phyloP scores from a whole-genome alignment of 164 flowering plant species.

The Macadamia integrifolia region DNA sequence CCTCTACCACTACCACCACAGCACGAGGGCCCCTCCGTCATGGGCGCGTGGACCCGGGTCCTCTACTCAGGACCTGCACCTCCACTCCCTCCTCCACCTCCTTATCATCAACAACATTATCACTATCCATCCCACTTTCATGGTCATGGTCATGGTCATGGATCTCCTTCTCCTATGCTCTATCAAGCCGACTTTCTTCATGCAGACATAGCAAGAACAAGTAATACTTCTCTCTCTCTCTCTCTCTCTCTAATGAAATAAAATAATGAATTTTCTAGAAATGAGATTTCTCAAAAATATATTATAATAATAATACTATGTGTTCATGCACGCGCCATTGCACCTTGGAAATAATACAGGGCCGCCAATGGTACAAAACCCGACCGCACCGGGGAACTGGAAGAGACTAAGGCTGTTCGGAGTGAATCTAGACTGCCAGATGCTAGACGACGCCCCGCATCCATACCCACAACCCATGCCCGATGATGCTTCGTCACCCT shows the following conservation, averaged over 20 bases:
- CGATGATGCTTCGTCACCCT: slow-evolving; percentile 28
- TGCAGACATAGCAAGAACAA: slow-evolving; percentile 37
- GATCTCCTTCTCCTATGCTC: slow-evolving; percentile 8
- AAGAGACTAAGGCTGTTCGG: slow-evolving; percentile 77
- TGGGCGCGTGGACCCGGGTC: slow-evolving; percentile 24
- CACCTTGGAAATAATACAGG: slow-evolving; percentile 3
- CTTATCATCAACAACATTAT: neutral
- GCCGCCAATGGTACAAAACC: slow-evolving; percentile 11
- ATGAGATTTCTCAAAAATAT: neutral
- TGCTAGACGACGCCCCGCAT: slow-evolving; percentile 21
- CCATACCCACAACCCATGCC: slow-evolving; percentile 18
- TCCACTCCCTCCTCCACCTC: too few species aligned
- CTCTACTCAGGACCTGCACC: slow-evolving; percentile 18
- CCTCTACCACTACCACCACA: too few species aligned
- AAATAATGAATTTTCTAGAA: too few species aligned
- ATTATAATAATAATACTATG: neutral
- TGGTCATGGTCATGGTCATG: neutral
- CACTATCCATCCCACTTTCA: slow-evolving; percentile 34
- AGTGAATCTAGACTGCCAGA: slow-evolving; percentile 77
- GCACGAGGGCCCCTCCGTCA: slow-evolving; percentile 1
- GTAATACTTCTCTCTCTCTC: slow-evolving; percentile 1
- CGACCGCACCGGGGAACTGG: slow-evolving; percentile 25
- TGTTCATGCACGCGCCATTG: slow-evolving; percentile 1
- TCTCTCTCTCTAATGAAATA: neutral
- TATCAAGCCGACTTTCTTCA: slow-evolving; percentile 45